Base-by-base conservation (phyloP, 2,329 filamentous ascomycete genomes). In the Cylindrodendrum hubeiense region DNA sequence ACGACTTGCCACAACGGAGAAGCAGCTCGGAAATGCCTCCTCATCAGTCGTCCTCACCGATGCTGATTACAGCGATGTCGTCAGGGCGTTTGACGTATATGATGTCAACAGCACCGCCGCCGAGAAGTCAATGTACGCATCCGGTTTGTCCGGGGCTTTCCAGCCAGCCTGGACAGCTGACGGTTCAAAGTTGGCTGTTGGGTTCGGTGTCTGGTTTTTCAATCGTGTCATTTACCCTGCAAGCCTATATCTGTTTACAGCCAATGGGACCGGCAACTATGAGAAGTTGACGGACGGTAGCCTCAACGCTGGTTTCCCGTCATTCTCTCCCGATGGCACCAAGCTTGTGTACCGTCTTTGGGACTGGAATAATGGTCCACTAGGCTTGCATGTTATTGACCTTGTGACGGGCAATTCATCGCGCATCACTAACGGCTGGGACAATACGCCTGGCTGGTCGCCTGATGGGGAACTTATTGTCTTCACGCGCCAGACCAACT, bases 401-500 rank as follows among this genome's bases (percentile, higher is more conserved):
- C 2, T 61, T 4, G 51, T n/a, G 24, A 61, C 47, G 7, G 57
- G 57, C 5, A 33, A 22, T 17, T 52, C 57, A 3, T 53, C 47
- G 5, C 57, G n/a, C 2, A 28, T 60, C n/a, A 43, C 56, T n/a
- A n/a, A n/a, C n/a, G 53, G 53, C 17, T 63, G 46, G 60, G 59
- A 62, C 41, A 62, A 56, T 15, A 62, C 51, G 13, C 51, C 59
- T 2, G 51, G 59, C 24, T 62, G 59, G 59, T 56, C 59, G 3
- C 59, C 59, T 8, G 59, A 62, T 24, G 59, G 59, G 15, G 59
- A 56, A 33, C 51, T 50, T 22, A 62, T 62, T 7, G 59, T 62
- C 17, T 62, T 62, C 26, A 62, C 59, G 15, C 59, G 59, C 28
- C 59, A 62, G 43, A 56, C 51, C 13, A 62, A 62, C 52, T 62